Conservation (phyloP, 148 eudicot genomes). For the Fagopyrum esculentum region DNA sequence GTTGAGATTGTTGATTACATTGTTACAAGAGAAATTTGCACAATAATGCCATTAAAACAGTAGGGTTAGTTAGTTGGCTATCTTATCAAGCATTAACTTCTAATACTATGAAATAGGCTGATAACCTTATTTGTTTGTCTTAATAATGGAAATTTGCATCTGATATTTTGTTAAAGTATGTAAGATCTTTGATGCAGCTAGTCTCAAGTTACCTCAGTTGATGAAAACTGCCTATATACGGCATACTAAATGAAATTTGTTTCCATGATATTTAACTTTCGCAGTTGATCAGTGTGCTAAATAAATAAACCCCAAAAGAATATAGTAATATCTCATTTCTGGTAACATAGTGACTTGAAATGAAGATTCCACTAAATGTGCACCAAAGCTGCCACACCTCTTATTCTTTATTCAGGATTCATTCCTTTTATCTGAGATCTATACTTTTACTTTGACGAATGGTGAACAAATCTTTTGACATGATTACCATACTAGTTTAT, state of each 20-base stretch:
- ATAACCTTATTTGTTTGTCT: background rate
- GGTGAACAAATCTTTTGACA: background rate
- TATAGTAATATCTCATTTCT: background rate
- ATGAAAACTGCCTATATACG: background rate
- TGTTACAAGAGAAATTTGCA: background rate
- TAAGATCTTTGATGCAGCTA: background rate
- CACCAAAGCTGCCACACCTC: background rate
- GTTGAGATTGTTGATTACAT: background rate
- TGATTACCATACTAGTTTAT: background rate
- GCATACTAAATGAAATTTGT: background rate
- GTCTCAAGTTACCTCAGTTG: background rate
- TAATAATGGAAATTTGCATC: background rate
- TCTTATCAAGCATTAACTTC: background rate
- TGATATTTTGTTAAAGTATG: background rate
- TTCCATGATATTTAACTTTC: background rate
- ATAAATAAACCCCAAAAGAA: background rate
- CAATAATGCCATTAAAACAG: background rate
- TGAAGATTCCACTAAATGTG: background rate
- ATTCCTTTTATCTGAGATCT: background rate
- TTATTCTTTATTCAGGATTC: background rate
- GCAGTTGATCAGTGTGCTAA: background rate
- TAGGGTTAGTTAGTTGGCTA: background rate
- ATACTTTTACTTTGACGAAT: background rate
- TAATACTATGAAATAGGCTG: background rate
- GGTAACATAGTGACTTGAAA: background rate